These are phyloP conservation scores for Saturnispora zaruensis DNA, from an alignment of 805 yeast genomes.

Conservation along the genomic window DNA sequence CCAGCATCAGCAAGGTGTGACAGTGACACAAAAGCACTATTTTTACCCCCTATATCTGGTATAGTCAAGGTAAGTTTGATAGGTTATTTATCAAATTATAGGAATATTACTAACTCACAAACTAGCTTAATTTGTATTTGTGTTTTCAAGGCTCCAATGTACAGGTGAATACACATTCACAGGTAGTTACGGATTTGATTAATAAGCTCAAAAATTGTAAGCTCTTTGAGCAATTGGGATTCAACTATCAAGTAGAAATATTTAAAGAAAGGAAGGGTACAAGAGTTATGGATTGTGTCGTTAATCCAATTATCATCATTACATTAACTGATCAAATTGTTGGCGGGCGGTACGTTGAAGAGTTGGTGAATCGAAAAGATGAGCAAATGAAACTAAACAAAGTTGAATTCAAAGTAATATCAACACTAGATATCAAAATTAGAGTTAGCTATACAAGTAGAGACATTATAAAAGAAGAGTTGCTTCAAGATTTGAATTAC, in stretches of 20 bases:
- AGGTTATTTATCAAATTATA: background rate
- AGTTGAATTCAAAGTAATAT: slow-evolving; percentile 1
- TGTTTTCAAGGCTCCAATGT: background rate
- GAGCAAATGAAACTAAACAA: slow-evolving; percentile 11
- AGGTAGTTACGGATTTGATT: background rate
- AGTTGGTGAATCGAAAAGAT: slow-evolving; percentile 7
- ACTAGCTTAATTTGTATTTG: background rate
- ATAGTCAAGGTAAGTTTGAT: background rate
- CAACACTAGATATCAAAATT: slow-evolving; percentile 6
- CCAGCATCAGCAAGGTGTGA: no score
- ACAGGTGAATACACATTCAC: background rate
- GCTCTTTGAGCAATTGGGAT: background rate
- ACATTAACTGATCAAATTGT: slow-evolving; percentile 9
- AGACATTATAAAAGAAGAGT: background rate
- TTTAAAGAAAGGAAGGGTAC: background rate
- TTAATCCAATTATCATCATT: background rate
- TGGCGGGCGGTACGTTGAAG: slow-evolving; percentile 3
- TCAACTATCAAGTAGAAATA: background rate
- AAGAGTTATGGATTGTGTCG: background rate
- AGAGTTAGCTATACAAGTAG: background rate
- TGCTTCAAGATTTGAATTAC: slow-evolving; percentile 23
- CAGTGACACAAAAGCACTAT: background rate
- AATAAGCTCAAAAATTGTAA: background rate
- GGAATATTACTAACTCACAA: background rate
- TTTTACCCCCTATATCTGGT: slow-evolving; percentile 3